Evolutionary conservation across 345 rosid genomes (phyloP), one percentile per base, ranked within the genome.

Genomic region (Eucalyptus fibrosa): DNA sequence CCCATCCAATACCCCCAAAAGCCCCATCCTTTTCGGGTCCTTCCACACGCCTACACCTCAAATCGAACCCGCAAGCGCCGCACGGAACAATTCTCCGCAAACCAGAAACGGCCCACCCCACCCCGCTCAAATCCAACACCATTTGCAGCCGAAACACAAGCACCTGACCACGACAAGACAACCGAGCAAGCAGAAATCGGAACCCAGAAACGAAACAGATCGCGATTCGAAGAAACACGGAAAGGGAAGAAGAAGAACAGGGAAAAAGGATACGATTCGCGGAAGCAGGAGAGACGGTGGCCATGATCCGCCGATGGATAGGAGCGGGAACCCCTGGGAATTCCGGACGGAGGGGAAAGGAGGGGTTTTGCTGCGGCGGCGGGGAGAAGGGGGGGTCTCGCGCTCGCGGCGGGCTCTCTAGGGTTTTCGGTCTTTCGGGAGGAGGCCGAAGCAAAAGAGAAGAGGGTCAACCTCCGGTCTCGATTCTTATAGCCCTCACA

Each of bases 261-360:
- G 44, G 9, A 7, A 53, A 88, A 92, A 96, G 98, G 97, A 97
- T 97, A 97, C 99, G 94, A 91, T 97, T 98, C 87, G 96, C 92
- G 87, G 95, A 87, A 14, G 83, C 45, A 37, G 95, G 91, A 92
- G 95, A 91, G 87, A 95, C 97, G 87, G 95, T 88, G 88, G 97
- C 96, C 99, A 97, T 97, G 89, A 50, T 88, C 56, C 81, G 56
- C 82, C 49, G 51, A 28, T 24, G 32, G 32, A 37, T 13, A 17
- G 87, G 40, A 82, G 56, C 87, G 34, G 69, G 83, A 88, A 88
- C 86, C 91, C 89, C 91, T 87, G 50, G 51, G 83, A 86, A 26
- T 88, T 50, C 50, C 18, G 65, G 62, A 23, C 53, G 89, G 24
- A 24, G 17, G 34, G 44, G 53, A 37, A 23, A 24, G 77, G 49